Evolutionary conservation across 176 grass and related monocot genomes (phyloP).

Genomic region (Cymbopogon citratus): DNA sequence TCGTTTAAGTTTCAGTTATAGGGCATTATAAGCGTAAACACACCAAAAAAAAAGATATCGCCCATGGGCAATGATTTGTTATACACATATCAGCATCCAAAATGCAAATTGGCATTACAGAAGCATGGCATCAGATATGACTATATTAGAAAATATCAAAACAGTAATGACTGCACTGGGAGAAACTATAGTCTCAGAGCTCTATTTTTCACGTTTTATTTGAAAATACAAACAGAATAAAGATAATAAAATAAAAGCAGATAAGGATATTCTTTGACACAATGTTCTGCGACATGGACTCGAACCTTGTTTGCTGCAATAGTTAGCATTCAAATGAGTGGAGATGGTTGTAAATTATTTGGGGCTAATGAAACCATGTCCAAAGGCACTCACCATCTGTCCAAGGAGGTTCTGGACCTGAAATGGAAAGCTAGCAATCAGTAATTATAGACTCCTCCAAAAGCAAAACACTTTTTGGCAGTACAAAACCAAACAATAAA

Average conservation of each 20-base stretch:
- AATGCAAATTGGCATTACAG: not conserved
- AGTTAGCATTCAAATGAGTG: conserved; percentile 21
- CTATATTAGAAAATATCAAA: not conserved
- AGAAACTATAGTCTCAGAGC: not conserved
- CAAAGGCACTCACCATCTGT: conserved; percentile 71
- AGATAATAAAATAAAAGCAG: conserved; percentile 14
- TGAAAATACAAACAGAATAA: not conserved
- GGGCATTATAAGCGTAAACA: not conserved
- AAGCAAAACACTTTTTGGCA: not conserved
- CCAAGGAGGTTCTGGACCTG: conserved; percentile 93
- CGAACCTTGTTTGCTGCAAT: conserved; percentile 91
- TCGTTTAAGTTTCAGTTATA: not conserved
- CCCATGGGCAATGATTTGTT: not conserved
- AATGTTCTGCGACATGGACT: conserved; percentile 85
- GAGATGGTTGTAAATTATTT: conserved; percentile 9
- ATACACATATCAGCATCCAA: conserved; percentile 11
- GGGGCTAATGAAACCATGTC: conserved; percentile 3
- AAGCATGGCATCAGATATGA: conserved; percentile 2
- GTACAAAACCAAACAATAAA: conserved; percentile 1
- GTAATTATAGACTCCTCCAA: not conserved
- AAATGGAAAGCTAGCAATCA: conserved; percentile 32
- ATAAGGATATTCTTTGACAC: conserved; percentile 96
- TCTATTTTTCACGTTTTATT: conserved; percentile 5
- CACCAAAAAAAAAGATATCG: not conserved
- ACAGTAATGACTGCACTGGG: not conserved